Conservation (phyloP, 73 alveolate species). For the Paramecium tetraurelia region DNA sequence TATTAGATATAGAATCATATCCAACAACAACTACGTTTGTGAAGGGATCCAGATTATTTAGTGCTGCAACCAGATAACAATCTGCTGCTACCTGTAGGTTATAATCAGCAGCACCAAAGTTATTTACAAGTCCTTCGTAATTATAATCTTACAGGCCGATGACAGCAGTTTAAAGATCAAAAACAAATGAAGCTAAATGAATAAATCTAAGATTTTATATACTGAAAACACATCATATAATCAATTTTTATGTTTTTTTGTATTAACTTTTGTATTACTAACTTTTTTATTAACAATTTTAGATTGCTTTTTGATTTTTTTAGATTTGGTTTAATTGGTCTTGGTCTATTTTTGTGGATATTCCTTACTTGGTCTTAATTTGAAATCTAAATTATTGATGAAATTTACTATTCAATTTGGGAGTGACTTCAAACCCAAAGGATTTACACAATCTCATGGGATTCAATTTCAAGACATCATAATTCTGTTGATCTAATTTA, state of each 20-base stretch:
- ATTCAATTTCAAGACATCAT: neutral
- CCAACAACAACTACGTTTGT: neutral
- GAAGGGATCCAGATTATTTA: neutral
- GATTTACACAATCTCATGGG: slow-evolving; percentile 15
- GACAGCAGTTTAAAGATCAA: neutral
- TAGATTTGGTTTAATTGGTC: neutral
- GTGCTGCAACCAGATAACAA: neutral
- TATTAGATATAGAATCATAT: neutral
- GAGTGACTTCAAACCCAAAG: slow-evolving; percentile 11
- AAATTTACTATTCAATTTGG: neutral
- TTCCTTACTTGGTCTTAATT: neutral
- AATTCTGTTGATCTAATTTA: neutral
- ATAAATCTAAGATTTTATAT: too few species aligned
- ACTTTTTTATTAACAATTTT: neutral
- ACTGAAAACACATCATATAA: neutral
- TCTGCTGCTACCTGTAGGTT: neutral
- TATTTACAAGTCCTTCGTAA: neutral
- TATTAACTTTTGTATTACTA: too few species aligned
- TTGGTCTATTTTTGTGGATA: neutral
- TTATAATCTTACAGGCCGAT: neutral
- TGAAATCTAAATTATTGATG: neutral
- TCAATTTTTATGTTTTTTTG: neutral
- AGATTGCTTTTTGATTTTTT: neutral
- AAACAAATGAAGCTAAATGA: neutral
- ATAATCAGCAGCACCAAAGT: neutral